phyloP scores from a whole-genome alignment of 805 yeast genomes.

The Barnettozyma californica region DNA sequence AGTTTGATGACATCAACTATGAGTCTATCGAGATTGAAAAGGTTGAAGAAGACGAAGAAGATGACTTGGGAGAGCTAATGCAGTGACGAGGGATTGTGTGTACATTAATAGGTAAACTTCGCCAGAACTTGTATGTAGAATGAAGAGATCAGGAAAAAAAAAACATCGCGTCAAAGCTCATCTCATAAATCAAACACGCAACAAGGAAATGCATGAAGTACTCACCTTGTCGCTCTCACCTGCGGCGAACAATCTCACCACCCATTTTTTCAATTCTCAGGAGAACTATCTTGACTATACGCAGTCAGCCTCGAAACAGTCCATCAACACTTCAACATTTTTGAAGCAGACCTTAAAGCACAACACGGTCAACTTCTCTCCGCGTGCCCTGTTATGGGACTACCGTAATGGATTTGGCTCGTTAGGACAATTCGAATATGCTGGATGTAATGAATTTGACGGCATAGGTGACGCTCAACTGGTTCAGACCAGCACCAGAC shows the following conservation, averaged over 20 bases:
- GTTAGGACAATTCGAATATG: slow-evolving; percentile 49
- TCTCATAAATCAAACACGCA: background rate
- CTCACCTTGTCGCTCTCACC: slow-evolving; percentile 72
- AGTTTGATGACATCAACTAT: slow-evolving; percentile 75
- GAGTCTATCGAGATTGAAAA: slow-evolving; percentile 40
- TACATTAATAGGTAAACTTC: background rate
- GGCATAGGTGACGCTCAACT: slow-evolving; percentile 13
- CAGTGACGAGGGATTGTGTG: background rate
- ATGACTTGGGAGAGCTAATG: slow-evolving; percentile 18
- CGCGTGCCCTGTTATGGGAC: slow-evolving; percentile 82
- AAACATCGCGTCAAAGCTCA: too few species aligned
- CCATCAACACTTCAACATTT: slow-evolving; percentile 40
- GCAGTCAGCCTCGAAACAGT: slow-evolving; percentile 20
- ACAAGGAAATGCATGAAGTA: slow-evolving; percentile 56
- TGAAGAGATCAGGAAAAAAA: too few species aligned
- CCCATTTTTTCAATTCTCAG: slow-evolving; percentile 80
- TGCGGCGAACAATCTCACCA: slow-evolving; percentile 62
- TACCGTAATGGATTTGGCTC: slow-evolving; percentile 72
- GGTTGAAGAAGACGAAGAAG: slow-evolving; percentile 26
- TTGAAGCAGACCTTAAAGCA: slow-evolving; percentile 36
- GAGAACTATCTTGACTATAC: slow-evolving; percentile 58
- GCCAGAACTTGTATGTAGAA: too few species aligned
- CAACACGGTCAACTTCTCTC: slow-evolving; percentile 58
- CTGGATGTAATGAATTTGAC: slow-evolving; percentile 9
- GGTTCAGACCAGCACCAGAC: slow-evolving; percentile 30